These are phyloP conservation scores for Canavalia ensiformis DNA, from an alignment of 306 rosid species.

Conservation along the genomic window DNA sequence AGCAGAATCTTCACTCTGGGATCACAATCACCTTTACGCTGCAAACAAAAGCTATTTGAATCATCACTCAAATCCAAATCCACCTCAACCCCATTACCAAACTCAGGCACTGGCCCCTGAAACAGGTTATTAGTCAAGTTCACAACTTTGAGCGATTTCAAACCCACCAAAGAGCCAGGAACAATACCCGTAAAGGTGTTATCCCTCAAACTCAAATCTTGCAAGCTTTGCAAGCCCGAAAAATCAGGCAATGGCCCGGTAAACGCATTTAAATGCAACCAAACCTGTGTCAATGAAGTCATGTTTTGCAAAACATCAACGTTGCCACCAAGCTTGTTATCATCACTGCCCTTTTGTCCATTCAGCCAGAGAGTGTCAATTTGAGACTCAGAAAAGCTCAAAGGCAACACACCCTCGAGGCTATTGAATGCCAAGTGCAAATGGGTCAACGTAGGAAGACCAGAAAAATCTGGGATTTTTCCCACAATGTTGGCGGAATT, in stretches of 20 bases:
- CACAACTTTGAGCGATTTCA: conserved; percentile 62
- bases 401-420: conserved; percentile 72
- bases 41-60: conserved; percentile 77
- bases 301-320: conserved; percentile 70
- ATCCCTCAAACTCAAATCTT: conserved; percentile 76
- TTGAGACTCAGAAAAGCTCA: conserved; percentile 58
- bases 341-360: conserved; percentile 64
- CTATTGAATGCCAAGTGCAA: conserved; percentile 78
- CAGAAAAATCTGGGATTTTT: conserved; percentile 65
- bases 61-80: conserved; percentile 59
- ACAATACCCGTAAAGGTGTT: conserved; percentile 77
- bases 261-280: conserved; percentile 79
- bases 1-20: conserved; percentile 64
- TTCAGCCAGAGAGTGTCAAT: conserved; percentile 83
- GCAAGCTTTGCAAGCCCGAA: conserved; percentile 62
- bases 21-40: conserved; percentile 71
- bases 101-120: conserved; percentile 81
- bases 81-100: conserved; percentile 62
- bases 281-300: conserved; percentile 75
- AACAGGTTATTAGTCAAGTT: conserved; percentile 81
- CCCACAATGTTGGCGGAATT: conserved; percentile 76
- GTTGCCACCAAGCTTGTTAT: conserved; percentile 61
- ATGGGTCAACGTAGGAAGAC: conserved; percentile 64
- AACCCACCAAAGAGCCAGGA: conserved; percentile 64
- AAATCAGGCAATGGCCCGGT: conserved; percentile 80